Evolutionary conservation across 1,139 yeast genomes (phyloP).

Genomic region (Yamadazyma membranifaciens): DNA sequence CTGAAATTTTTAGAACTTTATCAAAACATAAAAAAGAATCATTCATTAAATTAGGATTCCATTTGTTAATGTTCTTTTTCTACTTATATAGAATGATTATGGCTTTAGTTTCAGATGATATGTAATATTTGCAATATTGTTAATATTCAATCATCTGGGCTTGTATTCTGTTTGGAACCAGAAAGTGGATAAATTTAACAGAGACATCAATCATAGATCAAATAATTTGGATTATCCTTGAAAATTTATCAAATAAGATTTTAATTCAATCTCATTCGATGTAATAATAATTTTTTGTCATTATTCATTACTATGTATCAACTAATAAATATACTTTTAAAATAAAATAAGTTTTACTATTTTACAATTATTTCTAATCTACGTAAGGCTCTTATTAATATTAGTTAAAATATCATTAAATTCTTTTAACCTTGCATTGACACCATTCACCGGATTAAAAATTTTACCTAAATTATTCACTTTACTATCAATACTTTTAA

Average conservation of each 20-base stretch:
- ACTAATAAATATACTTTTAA: conserved; percentile 1
- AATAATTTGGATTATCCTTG: no score
- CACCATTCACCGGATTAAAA: conserved; percentile 41
- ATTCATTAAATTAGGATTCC: conserved; percentile 87
- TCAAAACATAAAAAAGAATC: conserved; percentile 91
- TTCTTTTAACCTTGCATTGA: conserved; percentile 30
- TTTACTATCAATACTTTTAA: conserved; percentile 14
- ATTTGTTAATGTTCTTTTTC: conserved; percentile 88
- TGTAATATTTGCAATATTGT: conserved; percentile 11
- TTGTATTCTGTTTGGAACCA: no score
- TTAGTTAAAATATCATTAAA: conserved; percentile 24
- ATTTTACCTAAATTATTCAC: conserved; percentile 21
- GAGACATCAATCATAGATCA: neutral
- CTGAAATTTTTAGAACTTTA: conserved; percentile 95
- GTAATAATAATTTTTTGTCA: conserved; percentile 1
- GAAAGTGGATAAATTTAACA: neutral
- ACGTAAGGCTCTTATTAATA: conserved; percentile 6
- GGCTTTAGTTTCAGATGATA: conserved; percentile 77
- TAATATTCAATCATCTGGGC: no score
- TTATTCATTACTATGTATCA: conserved; percentile 10
- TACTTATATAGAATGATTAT: conserved; percentile 96
- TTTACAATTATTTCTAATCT: neutral
- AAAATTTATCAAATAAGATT: neutral
- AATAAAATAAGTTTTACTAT: neutral
- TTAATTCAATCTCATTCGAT: neutral